Base-by-base conservation (phyloP, 352 stramenopile genomes). In the Globisporangium paroecandrum region DNA sequence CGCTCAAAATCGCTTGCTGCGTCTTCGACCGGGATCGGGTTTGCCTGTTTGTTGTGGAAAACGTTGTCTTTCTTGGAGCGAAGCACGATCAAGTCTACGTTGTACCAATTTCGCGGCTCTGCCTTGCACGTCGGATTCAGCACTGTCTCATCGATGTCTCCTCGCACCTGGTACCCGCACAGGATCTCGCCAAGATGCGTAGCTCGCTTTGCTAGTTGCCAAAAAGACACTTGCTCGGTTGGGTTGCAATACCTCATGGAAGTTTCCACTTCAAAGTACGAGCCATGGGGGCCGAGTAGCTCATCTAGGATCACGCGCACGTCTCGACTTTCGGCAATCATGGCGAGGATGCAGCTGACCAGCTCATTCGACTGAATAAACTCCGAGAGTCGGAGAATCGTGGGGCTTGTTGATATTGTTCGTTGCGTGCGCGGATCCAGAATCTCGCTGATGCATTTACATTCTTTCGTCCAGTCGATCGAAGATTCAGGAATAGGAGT, bases 321-420 rank as follows among this genome's bases (percentile, higher is more conserved):
- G 46, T 93, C 81, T 29, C 86, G 83, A 51, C 87, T 93, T 65
- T 97, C 90, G 0, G 88, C 85, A 32, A 97, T 93, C 84, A 96
- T 94, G 0, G 90, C 90, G 24, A 97, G 75, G 10, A 94, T 91
- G 12, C 82, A 89, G 29, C 77, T 89, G n/a, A 96, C 78, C 12
- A 96, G 76, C 58, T 96, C 83, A 58, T 96, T 97, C 18, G 89
- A 96, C 74, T 95, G 88, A 56, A 97, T 92, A 64, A 96, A 97
- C 25, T 94, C 87, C 1, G 84, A 94, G 4, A 91, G 76, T 32
- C 76, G 75, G n/a, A 90, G 70, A 24, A 96, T 93, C 0, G 80
- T 90, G 25, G 70, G 69, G 62, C 83, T 93, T 7, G 77, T 90
- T 3, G 84, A 85, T 43, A 96, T 94, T 2, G 91, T 90, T 12